Evolutionary conservation across 306 rosid species (phyloP), one percentile per base, ranked within the genome.

Genomic region (Vigna angularis): DNA sequence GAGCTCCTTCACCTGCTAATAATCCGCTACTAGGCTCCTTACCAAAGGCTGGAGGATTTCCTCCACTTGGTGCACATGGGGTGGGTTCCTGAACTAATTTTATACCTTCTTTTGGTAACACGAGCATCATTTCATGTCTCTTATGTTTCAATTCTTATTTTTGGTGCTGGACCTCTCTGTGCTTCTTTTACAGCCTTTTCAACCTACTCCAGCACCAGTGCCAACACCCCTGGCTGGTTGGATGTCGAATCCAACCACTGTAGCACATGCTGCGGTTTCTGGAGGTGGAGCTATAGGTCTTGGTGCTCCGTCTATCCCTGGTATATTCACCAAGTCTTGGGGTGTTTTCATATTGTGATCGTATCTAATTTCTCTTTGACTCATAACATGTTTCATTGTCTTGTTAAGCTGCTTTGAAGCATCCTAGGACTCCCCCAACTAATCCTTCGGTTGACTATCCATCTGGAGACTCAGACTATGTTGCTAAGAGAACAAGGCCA

Each of bases 231-330:
- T 92, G 64, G 99, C 99, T 12, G 98, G 98, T 84, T 95, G 98
- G 98, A 95, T 95, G 98, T 91, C 98, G 76, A 95, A 91, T 86
- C 91, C 98, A 73, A 86, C 96, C n/a, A 86, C 96, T 26, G 96
- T 93, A 66, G 85, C 93, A 38, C 97, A 95, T 85, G 84, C 96
- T 24, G 90, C 96, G 6, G 97, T 93, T 79, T 89, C 98, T 71
- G 97, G 93, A 62, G 98, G 93, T 57, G 97, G 91, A 82, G 91
- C 90, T 78, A 95, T 95, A 72, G 98, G 97, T 87, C 98, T 95
- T 17, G 97, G 97, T 81, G 92, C 89, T 85, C 98, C 98, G 73
- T 95, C 98, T 2, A 95, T 95, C 55, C 90, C 98, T 16, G 97
- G 98, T 95, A 85, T 83, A 18, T 47, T 72, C 55, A 18, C 72